Base-by-base conservation (phyloP, 306 rosid genomes). In the Morella rubra region DNA sequence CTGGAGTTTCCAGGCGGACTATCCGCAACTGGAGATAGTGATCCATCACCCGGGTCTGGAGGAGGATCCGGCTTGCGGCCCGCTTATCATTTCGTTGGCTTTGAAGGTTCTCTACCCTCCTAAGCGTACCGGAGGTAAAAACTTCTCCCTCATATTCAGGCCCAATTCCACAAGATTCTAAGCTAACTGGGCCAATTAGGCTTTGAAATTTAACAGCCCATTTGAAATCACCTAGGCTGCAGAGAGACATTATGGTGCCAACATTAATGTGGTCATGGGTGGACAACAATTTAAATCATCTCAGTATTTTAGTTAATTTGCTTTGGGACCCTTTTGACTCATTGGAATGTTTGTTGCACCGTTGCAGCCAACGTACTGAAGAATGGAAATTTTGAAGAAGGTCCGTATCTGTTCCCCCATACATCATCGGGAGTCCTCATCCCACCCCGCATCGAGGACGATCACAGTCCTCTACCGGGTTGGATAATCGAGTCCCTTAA, bases 401-500 rank as follows among this genome's bases (percentile, higher is more conserved):
- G 98, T 0, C 96, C 98, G 4, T 93, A 88, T 37, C 24, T 93
- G 58, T 74, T 80, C 0, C 90, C 91, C 16, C 88, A 86, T 12
- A 64, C 90, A 1, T 65, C 91, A 0, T 74, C 86, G 87, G 98
- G 98, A 1, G 95, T 88, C 27, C 22, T 93, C 61, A 81, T 93
- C 68, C 98, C 98, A 74, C 91, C 98, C 40, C 82, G 82, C 81
- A 83, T 88, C 6, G 93, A 91, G 50, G 98, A 93, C 60, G 85
- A 79, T 40, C 88, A 89, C 59, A 76, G 93, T 14, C 93, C 96
- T 27, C 73, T 93, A 11, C 93, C 94, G 19, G 98, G 98, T 12
- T 93, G 98, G 98, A 89, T 91, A 4, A 85, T 93, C 4, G 96
- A 91, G 40, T 91, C 98, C 41, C 93, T 93, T 2, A 93, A 93